Evolutionary conservation across 169 alveolate species (phyloP).

Genomic region (Plasmodium vinckei): DNA sequence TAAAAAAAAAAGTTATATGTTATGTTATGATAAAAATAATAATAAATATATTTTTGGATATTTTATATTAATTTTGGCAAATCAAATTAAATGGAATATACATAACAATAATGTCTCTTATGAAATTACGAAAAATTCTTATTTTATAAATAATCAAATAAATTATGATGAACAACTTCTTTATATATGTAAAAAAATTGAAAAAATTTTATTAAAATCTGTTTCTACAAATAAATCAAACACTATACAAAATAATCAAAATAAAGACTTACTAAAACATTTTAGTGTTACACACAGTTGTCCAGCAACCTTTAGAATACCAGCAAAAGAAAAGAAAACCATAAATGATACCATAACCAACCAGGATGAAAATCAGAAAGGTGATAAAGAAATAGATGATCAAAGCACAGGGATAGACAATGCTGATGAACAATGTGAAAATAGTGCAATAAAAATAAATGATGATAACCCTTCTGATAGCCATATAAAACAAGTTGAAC

Average conservation of each 20-base stretch:
- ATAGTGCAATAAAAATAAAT: too few relatives aligned
- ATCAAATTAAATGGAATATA: constrained; percentile 71
- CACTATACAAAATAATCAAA: constrained; percentile 6
- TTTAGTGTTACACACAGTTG: constrained; percentile 74
- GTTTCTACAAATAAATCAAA: neutral
- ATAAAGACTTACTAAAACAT: constrained; percentile 44
- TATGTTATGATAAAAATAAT: constrained; percentile 70
- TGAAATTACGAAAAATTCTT: constrained; percentile 38
- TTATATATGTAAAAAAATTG: constrained; percentile 71
- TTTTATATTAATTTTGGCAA: constrained; percentile 51
- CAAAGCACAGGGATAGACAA: too few relatives aligned
- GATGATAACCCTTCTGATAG: neutral
- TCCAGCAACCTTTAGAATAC: constrained; percentile 51
- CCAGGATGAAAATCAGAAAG: neutral
- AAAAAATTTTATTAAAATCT: constrained; percentile 36
- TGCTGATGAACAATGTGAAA: too few relatives aligned
- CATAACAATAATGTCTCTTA: constrained; percentile 33
- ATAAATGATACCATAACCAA: neutral
- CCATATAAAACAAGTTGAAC: neutral
- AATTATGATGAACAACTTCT: constrained; percentile 57
- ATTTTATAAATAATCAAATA: constrained; percentile 35
- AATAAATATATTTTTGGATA: constrained; percentile 70
- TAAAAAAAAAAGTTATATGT: constrained; percentile 67
- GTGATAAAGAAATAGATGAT: too few relatives aligned
- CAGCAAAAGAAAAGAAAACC: neutral